Conservation (phyloP, 768 basidiomycete genomes). For the Filobasidium floriforme region DNA sequence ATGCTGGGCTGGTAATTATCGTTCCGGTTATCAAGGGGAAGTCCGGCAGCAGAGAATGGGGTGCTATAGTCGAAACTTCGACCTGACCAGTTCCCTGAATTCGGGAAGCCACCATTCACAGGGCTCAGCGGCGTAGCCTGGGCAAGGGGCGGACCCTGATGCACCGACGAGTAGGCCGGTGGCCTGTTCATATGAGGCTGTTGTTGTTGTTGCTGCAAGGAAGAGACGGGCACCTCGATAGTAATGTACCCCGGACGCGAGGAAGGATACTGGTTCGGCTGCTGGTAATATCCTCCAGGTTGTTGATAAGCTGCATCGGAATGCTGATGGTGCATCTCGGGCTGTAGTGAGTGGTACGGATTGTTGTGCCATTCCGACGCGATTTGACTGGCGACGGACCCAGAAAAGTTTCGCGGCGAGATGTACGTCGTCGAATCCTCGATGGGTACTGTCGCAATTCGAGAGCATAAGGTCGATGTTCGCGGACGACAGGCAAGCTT, state of each 20-base stretch:
- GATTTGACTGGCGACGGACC: constrained; percentile 14
- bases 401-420: constrained; percentile 8
- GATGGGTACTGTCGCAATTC: neutral
- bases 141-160: neutral
- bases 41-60: neutral
- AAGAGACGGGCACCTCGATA: constrained; percentile 7
- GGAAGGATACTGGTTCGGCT: neutral
- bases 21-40: neutral
- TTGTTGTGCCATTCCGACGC: constrained; percentile 16
- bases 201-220: neutral
- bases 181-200: neutral
- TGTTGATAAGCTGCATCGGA: neutral
- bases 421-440: neutral
- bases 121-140: constrained; percentile 11
- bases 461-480: too few relatives aligned
- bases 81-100: neutral
- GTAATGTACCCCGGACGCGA: constrained; percentile 1
- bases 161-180: neutral
- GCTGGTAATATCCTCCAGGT: neutral
- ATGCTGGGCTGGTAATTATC: neutral
- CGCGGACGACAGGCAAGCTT: too few relatives aligned
- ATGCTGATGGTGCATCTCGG: neutral
- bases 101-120: constrained; percentile 6
- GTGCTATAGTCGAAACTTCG: neutral
- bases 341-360: neutral